Conservation (phyloP, 768 basidiomycete genomes). For the Crepidotus variabilis region DNA sequence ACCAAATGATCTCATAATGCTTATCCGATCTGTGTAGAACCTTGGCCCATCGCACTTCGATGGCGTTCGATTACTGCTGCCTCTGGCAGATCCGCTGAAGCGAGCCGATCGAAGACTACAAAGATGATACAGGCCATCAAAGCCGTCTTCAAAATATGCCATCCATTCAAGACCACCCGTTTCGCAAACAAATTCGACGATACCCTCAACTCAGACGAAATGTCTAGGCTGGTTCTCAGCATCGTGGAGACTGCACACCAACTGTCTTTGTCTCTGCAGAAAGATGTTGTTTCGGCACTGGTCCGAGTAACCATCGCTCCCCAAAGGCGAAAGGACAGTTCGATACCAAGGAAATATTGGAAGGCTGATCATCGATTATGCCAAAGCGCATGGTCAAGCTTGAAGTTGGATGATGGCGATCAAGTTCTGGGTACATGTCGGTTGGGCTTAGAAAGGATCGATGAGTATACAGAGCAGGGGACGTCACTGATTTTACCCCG, state of each 20-base stretch:
- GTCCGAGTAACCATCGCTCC: conserved; percentile 6
- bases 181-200: neutral
- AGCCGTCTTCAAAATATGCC: neutral
- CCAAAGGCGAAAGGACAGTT: neutral
- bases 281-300: neutral
- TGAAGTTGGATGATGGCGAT: no score
- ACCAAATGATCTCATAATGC: neutral
- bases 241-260: neutral
- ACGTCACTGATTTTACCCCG: no score
- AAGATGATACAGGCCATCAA: neutral
- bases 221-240: no score
- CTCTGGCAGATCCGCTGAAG: neutral
- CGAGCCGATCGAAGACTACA: neutral
- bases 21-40: neutral
- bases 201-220: neutral
- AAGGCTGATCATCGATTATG: neutral
- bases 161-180: neutral
- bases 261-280: conserved; percentile 1
- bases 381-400: no score
- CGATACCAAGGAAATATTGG: conserved; percentile 5
- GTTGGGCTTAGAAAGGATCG: no score
- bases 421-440: no score
- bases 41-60: conserved; percentile 1
- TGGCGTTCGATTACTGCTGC: conserved; percentile 8
- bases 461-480: no score